phyloP scores from a whole-genome alignment of 2,329 filamentous ascomycete species.

The Fusarium guadeloupense region DNA sequence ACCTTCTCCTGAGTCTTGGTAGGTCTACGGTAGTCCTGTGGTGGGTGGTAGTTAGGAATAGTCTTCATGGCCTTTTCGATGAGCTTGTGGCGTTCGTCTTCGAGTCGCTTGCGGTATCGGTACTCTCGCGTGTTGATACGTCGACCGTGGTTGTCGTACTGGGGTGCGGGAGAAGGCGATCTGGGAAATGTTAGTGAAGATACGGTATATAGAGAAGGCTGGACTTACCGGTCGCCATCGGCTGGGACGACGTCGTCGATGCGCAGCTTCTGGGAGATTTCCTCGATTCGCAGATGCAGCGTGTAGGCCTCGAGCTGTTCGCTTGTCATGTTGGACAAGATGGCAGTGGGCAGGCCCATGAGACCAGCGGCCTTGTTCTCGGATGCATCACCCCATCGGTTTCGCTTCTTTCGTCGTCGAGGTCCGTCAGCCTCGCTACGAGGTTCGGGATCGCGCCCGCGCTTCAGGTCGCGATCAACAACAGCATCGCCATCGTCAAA shows the following conservation, averaged over 20 bases:
- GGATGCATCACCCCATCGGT: slow-evolving; percentile 95
- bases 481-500: slow-evolving; percentile 50
- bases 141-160: slow-evolving; percentile 99
- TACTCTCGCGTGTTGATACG: slow-evolving; percentile 99
- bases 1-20: slow-evolving; percentile 99
- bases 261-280: slow-evolving; percentile 98
- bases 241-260: slow-evolving; percentile 99
- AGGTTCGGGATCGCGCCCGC: slow-evolving; percentile 90
- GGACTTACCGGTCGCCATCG: slow-evolving; percentile 88
- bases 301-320: slow-evolving; percentile 98
- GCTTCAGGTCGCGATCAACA: slow-evolving; percentile 70
- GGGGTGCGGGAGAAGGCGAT: slow-evolving; percentile 92
- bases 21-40: slow-evolving; percentile 96
- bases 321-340: slow-evolving; percentile 96
- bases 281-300: slow-evolving; percentile 94
- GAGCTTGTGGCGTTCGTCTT: slow-evolving; percentile 98
- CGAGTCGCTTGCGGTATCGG: slow-evolving; percentile 95
- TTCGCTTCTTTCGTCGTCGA: slow-evolving; percentile 95
- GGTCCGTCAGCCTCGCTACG: slow-evolving; percentile 76
- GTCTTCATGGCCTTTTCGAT: slow-evolving; percentile 99
- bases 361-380: slow-evolving; percentile 99
- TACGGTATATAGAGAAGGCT: not conserved
- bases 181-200: slow-evolving; percentile 56
- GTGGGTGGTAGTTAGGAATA: slow-evolving; percentile 99
- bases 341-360: slow-evolving; percentile 96